Percentiles rank a stretch among this genome's conserved stretches.
Conservation (phyloP, 176 grass and related monocot genomes). For the Rhynchospora tenuis region DNA sequence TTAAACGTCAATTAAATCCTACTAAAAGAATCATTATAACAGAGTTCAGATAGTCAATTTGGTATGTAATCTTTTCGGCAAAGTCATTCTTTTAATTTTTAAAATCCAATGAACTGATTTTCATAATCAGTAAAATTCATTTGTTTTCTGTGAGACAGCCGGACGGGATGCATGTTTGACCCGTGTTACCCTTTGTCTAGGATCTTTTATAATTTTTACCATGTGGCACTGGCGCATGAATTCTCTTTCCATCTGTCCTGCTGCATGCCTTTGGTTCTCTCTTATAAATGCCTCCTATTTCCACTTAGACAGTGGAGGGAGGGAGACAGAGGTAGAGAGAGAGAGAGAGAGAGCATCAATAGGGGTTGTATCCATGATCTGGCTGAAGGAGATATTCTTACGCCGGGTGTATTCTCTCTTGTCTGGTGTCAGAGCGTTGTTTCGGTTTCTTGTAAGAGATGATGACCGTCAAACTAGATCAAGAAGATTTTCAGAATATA, state of each 20-base stretch:
- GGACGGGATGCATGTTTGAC: not conserved
- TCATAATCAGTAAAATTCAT: not conserved
- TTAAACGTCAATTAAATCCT: not conserved
- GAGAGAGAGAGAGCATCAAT: not conserved
- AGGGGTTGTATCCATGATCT: not conserved
- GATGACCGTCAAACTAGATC: not conserved
- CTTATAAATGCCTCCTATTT: not conserved
- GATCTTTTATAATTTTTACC: not conserved
- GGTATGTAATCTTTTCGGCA: not conserved
- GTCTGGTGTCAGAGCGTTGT: not conserved
- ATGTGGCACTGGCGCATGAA: not conserved
- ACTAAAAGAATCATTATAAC: not conserved
- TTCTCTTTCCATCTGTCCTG: not conserved
- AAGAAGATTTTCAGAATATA: not conserved
- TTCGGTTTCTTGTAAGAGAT: conserved; percentile 4
- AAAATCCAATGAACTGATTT: not conserved
- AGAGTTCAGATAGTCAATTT: not conserved
- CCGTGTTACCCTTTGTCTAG: not conserved
- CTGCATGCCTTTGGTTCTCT: not conserved
- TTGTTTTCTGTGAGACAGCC: not conserved
- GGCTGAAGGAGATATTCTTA: not conserved
- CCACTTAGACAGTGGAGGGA: not conserved
- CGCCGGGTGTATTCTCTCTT: not conserved
- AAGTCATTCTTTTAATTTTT: not conserved
- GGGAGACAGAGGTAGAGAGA: not conserved